These are phyloP conservation scores for Adansonia digitata DNA, from an alignment of 345 rosid genomes.

Conservation along the genomic window DNA sequence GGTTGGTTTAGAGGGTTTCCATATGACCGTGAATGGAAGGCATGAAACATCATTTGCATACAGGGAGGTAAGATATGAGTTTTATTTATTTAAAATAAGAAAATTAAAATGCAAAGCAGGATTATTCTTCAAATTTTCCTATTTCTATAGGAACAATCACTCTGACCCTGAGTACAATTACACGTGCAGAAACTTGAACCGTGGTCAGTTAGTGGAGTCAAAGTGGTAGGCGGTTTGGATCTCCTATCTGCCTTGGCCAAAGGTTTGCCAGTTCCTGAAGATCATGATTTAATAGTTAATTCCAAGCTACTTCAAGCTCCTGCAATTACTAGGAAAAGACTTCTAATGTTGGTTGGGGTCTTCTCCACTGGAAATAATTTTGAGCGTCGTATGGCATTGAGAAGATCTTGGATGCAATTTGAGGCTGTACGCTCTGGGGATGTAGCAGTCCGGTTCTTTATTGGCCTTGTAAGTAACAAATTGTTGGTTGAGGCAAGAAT, in stretches of 20 bases:
- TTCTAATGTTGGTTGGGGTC: constrained; percentile 65
- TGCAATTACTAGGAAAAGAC: constrained; percentile 33
- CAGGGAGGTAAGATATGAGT: constrained; percentile 60
- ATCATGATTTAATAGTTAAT: constrained; percentile 48
- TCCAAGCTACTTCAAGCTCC: constrained; percentile 73
- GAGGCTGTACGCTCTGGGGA: constrained; percentile 62
- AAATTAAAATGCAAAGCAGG: constrained; percentile 8
- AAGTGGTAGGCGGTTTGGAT: constrained; percentile 55
- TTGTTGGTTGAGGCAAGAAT: not conserved
- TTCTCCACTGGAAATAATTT: constrained; percentile 92
- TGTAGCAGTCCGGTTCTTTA: constrained; percentile 79
- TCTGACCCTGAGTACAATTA: constrained; percentile 2
- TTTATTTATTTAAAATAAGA: constrained; percentile 6
- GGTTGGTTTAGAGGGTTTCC: constrained; percentile 80
- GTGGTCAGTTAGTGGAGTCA: constrained; percentile 60
- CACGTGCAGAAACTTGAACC: constrained; percentile 73
- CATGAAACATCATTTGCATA: constrained; percentile 78
- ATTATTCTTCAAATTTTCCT: not conserved
- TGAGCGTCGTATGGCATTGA: constrained; percentile 81
- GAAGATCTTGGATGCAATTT: constrained; percentile 93
- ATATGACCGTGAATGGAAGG: constrained; percentile 82
- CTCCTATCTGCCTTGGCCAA: constrained; percentile 59
- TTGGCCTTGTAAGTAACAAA: constrained; percentile 71
- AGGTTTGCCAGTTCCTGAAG: constrained; percentile 72
- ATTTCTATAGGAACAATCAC: constrained; percentile 4